Evolutionary conservation across 23 red algal genomes (phyloP).

Genomic region (Gracilaria domingensis): DNA sequence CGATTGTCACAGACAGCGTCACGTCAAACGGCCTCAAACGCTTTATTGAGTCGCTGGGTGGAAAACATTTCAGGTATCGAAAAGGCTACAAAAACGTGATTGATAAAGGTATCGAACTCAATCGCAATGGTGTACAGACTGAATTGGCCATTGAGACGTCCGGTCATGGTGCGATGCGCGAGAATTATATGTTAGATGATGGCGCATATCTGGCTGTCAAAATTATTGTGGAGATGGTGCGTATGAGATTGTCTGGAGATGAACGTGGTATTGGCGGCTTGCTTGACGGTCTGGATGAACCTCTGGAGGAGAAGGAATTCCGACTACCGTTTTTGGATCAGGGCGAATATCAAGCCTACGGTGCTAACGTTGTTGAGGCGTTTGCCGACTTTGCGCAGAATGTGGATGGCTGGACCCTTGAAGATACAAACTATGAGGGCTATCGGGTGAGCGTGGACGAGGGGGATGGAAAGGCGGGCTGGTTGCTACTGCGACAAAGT

Average conservation of each 20-base stretch:
- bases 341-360: conserved; percentile 47
- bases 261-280: conserved; percentile 64
- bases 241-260: conserved; percentile 69
- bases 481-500: conserved; percentile 85
- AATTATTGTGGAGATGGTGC: conserved; percentile 90
- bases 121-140: conserved; percentile 62
- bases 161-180: conserved; percentile 92
- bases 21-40: conserved; percentile 80
- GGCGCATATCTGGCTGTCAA: conserved; percentile 96
- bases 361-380: conserved; percentile 68
- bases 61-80: conserved; percentile 86
- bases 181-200: conserved; percentile 98
- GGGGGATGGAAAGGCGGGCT: conserved; percentile 79
- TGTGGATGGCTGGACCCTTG: conserved; percentile 69
- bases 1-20: conserved; percentile 91
- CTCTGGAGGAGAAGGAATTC: conserved; percentile 80
- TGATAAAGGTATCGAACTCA: conserved; percentile 90
- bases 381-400: conserved; percentile 64
- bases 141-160: conserved; percentile 92
- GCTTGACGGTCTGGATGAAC: conserved; percentile 76
- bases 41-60: conserved; percentile 85
- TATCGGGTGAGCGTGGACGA: conserved; percentile 86
- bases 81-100: conserved; percentile 99
- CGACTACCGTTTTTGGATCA: conserved; percentile 73
- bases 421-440: conserved; percentile 87